A percentile compares a stretch with the other conserved stretches of the same genome.
Conservation (phyloP, 164 flowering plant species). For the Taxillus chinensis region DNA sequence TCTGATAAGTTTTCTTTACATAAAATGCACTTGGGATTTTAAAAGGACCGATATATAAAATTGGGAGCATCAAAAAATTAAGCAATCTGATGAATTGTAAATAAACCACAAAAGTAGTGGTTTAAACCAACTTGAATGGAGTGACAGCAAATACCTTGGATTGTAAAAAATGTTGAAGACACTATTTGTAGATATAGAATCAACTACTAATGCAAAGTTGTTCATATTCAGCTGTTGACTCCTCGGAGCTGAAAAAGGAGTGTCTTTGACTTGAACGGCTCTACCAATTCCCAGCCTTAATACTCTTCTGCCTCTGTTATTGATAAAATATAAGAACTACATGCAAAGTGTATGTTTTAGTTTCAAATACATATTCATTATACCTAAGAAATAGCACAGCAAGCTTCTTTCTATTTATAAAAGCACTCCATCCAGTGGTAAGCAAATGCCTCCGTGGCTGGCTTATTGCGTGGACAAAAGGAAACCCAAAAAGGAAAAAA, state of each 20-base stretch:
- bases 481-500: no score
- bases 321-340: not conserved
- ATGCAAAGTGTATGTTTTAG: not conserved
- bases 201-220: conserved; percentile 35
- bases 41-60: not conserved
- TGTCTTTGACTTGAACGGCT: conserved; percentile 57
- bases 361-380: not conserved
- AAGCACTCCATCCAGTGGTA: conserved; percentile 99
- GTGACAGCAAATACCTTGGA: conserved; percentile 55
- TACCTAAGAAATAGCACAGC: conserved; percentile 97
- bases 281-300: conserved; percentile 83
- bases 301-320: conserved; percentile 79
- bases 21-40: conserved; percentile 5
- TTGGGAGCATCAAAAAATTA: no score
- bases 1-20: conserved; percentile 74
- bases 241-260: conserved; percentile 19
- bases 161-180: conserved; percentile 65
- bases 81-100: no score
- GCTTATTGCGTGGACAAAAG: no score
- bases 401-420: conserved; percentile 90
- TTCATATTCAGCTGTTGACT: conserved; percentile 32
- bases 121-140: no score
- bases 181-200: conserved; percentile 46
- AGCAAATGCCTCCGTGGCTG: conserved; percentile 98
- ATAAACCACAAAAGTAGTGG: no score